Conservation (phyloP, 2,329 filamentous ascomycete genomes). For the Fusarium mexicanum region DNA sequence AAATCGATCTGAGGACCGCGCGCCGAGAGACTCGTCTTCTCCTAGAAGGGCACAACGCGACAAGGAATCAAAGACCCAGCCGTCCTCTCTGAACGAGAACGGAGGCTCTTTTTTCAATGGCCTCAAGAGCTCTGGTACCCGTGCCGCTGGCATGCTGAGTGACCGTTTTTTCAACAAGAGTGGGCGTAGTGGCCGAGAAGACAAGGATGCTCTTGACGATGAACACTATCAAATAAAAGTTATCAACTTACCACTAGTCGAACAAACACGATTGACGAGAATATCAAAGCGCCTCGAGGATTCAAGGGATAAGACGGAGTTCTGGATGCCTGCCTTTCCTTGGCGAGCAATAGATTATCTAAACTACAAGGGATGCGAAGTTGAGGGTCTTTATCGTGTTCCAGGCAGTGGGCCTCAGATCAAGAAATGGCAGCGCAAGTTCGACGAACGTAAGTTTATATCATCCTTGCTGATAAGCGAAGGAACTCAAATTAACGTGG, state of each 20-base stretch:
- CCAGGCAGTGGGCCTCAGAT: constrained; percentile 91
- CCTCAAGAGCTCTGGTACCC: constrained; percentile 40
- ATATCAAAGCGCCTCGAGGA: constrained; percentile 90
- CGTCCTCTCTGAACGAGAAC: constrained; percentile 67
- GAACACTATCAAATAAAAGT: constrained; percentile 87
- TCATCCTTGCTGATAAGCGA: background rate
- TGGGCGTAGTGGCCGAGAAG: constrained; percentile 73
- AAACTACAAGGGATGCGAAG: constrained; percentile 93
- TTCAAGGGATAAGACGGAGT: constrained; percentile 94
- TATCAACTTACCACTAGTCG: constrained; percentile 84
- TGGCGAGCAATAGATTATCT: constrained; percentile 97
- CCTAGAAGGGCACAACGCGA: constrained; percentile 58
- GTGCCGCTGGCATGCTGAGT: constrained; percentile 76
- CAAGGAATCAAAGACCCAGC: constrained; percentile 60
- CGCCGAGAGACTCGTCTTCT: constrained; percentile 54
- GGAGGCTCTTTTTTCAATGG: constrained; percentile 52
- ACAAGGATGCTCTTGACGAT: constrained; percentile 75
- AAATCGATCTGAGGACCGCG: constrained; percentile 79
- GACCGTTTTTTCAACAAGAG: constrained; percentile 86
- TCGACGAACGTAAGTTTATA: constrained; percentile 76
- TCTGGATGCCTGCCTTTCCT: constrained; percentile 97
- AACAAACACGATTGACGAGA: constrained; percentile 89
- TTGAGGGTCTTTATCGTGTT: constrained; percentile 92
- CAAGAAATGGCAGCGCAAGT: constrained; percentile 91
- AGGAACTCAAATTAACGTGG: constrained; percentile 4